Evolutionary conservation across 192 early-diverging fungal species (phyloP).

Genomic region (Entomortierella chlamydospora): DNA sequence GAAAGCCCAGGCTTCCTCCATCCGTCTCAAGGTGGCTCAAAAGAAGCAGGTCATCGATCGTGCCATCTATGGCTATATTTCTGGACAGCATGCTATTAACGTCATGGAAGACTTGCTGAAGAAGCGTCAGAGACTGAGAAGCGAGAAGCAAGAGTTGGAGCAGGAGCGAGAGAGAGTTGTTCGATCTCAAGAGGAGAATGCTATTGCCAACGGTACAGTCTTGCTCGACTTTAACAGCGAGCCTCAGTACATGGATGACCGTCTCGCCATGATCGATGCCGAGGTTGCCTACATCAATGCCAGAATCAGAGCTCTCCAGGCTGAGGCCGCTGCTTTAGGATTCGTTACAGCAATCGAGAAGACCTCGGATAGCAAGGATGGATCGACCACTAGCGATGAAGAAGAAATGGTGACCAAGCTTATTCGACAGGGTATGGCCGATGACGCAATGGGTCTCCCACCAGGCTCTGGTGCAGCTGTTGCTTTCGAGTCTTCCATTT

Average conservation of each 20-base stretch:
- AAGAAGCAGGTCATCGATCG: slow-evolving; percentile 68
- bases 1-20: slow-evolving; percentile 14
- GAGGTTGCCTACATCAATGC: slow-evolving; percentile 69
- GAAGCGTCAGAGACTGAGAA: slow-evolving; percentile 59
- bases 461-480: slow-evolving; percentile 57
- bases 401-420: slow-evolving; percentile 49
- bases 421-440: slow-evolving; percentile 40
- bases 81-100: slow-evolving; percentile 59
- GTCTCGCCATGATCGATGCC: slow-evolving; percentile 65
- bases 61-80: slow-evolving; percentile 66
- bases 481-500: slow-evolving; percentile 61
- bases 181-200: slow-evolving; percentile 48
- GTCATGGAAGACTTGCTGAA: slow-evolving; percentile 66
- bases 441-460: slow-evolving; percentile 54
- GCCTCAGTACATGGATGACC: slow-evolving; percentile 67
- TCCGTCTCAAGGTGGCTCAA: slow-evolving; percentile 45
- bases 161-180: slow-evolving; percentile 62
- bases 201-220: slow-evolving; percentile 31
- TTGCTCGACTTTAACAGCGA: slow-evolving; percentile 51
- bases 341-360: slow-evolving; percentile 47
- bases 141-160: slow-evolving; percentile 62
- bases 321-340: slow-evolving; percentile 58
- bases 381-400: slow-evolving; percentile 28
- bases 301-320: slow-evolving; percentile 62
- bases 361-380: slow-evolving; percentile 12